A percentile compares a stretch with the other conserved stretches of the same genome.
Evolutionary conservation across 2,329 filamentous ascomycete genomes (phyloP).

Genomic region (Pseudogymnoascus sp.): DNA sequence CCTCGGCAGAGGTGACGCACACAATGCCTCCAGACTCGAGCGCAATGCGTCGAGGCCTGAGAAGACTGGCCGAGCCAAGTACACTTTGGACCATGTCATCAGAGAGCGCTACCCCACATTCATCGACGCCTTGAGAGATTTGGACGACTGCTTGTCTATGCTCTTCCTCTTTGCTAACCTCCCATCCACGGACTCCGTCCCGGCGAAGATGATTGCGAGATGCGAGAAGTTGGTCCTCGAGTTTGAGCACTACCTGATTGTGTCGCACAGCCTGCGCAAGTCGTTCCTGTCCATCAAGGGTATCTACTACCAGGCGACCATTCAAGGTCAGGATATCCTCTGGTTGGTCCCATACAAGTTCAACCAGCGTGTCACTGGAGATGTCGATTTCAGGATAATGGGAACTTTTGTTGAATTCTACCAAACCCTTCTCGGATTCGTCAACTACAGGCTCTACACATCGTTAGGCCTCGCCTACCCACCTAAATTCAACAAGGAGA

Average conservation of each 20-base stretch:
- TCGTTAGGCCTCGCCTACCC: slow-evolving; percentile 88
- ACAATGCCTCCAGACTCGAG: slow-evolving; percentile 81
- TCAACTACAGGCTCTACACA: slow-evolving; percentile 93
- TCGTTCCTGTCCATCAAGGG: slow-evolving; percentile 98
- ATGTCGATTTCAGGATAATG: slow-evolving; percentile 99
- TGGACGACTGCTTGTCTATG: slow-evolving; percentile 95
- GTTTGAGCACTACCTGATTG: slow-evolving; percentile 96
- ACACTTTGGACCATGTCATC: slow-evolving; percentile 93
- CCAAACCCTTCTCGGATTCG: slow-evolving; percentile 87
- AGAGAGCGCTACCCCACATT: slow-evolving; percentile 98
- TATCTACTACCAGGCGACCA: slow-evolving; percentile 97
- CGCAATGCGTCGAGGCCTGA: slow-evolving; percentile 78
- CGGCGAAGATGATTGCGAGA: slow-evolving; percentile 88
- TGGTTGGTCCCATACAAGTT: slow-evolving; percentile 98
- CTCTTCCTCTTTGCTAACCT: slow-evolving; percentile 96
- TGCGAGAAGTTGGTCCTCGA: slow-evolving; percentile 91
- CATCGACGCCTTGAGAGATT: slow-evolving; percentile 82
- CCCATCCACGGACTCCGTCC: slow-evolving; percentile 79
- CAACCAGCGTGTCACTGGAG: slow-evolving; percentile 85
- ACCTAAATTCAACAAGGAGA: slow-evolving; percentile 79
- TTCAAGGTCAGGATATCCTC: slow-evolving; percentile 91
- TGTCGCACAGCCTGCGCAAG: slow-evolving; percentile 83
- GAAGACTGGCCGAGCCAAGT: slow-evolving; percentile 79
- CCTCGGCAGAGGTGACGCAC: slow-evolving; percentile 81
- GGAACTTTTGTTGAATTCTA: slow-evolving; percentile 99